Percentiles rank a stretch among this genome's conserved stretches.
Conservation (phyloP, 805 yeast species). For the Lipomyces mesembrius region DNA sequence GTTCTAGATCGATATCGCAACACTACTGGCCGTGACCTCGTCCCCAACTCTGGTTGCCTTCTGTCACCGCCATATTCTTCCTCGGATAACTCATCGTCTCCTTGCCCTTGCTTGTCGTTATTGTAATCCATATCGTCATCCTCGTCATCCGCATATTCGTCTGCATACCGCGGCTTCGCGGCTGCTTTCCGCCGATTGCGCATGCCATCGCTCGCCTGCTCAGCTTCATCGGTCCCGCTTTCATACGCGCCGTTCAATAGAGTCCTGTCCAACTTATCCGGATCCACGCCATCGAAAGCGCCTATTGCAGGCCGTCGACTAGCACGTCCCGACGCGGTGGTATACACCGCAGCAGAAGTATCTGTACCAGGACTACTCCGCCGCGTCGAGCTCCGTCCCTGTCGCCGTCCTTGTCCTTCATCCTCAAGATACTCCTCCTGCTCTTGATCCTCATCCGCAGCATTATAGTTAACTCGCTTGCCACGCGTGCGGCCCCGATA, state of each 20-base stretch:
- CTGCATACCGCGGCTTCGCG: constrained; percentile 8
- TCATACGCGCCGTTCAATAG: constrained; percentile 10
- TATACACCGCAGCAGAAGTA: constrained; percentile 22
- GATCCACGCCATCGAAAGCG: constrained; percentile 9
- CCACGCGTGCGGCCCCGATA: constrained; percentile 45
- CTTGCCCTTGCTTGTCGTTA: neutral
- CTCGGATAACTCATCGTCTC: neutral
- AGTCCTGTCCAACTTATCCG: neutral
- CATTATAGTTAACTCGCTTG: constrained; percentile 41
- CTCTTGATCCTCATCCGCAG: constrained; percentile 34
- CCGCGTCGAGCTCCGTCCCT: constrained; percentile 11
- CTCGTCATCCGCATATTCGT: constrained; percentile 12
- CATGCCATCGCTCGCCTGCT: constrained; percentile 10
- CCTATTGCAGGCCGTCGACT: constrained; percentile 25
- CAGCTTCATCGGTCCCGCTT: constrained; percentile 9
- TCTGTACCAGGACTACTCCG: constrained; percentile 19
- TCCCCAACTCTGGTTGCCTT: neutral
- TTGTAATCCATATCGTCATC: constrained; percentile 7
- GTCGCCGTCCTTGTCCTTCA: constrained; percentile 15
- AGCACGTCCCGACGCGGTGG: constrained; percentile 33
- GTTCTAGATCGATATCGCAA: constrained; percentile 6
- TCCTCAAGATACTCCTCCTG: constrained; percentile 22
- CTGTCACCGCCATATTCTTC: neutral
- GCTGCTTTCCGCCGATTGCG: constrained; percentile 11
- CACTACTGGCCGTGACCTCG: constrained; percentile 4